Evolutionary conservation across 2,329 filamentous ascomycete genomes (phyloP).

Genomic region (Metarhizium album): DNA sequence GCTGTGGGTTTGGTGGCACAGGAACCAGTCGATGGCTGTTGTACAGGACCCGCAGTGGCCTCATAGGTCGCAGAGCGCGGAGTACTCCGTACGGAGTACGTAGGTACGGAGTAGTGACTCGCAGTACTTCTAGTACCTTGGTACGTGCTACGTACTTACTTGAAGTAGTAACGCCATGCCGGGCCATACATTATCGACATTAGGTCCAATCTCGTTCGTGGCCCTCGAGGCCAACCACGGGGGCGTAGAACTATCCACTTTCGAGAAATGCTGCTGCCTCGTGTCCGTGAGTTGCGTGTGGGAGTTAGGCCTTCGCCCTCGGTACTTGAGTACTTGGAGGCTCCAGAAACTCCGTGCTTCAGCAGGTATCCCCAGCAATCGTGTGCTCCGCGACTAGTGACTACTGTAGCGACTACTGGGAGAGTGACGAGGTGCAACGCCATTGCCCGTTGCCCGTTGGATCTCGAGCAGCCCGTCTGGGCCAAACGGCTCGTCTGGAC

Average conservation of each 20-base stretch:
- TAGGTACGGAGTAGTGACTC: background rate
- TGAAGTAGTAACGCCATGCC: too few species aligned
- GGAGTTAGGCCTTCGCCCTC: background rate
- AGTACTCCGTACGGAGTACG: too few species aligned
- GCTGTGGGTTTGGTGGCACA: background rate
- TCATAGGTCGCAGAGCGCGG: background rate
- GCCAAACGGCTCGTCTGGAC: background rate
- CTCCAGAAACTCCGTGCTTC: too few species aligned
- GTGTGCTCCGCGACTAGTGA: background rate
- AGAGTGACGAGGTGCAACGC: too few species aligned
- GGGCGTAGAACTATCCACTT: background rate
- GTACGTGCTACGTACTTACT: too few species aligned
- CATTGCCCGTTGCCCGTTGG: too few species aligned
- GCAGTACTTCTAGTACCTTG: too few species aligned
- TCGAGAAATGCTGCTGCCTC: background rate
- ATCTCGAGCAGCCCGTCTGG: background rate
- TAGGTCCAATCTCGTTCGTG: background rate
- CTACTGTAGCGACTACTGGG: too few species aligned
- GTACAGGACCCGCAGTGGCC: background rate
- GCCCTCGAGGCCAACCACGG: background rate
- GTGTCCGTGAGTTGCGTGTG: background rate
- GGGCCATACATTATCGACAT: too few species aligned
- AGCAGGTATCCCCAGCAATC: too few species aligned
- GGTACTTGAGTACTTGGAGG: too few species aligned
- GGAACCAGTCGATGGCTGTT: background rate